phyloP scores from a whole-genome alignment of 805 yeast genomes.

The Soucietia sequanensis region DNA sequence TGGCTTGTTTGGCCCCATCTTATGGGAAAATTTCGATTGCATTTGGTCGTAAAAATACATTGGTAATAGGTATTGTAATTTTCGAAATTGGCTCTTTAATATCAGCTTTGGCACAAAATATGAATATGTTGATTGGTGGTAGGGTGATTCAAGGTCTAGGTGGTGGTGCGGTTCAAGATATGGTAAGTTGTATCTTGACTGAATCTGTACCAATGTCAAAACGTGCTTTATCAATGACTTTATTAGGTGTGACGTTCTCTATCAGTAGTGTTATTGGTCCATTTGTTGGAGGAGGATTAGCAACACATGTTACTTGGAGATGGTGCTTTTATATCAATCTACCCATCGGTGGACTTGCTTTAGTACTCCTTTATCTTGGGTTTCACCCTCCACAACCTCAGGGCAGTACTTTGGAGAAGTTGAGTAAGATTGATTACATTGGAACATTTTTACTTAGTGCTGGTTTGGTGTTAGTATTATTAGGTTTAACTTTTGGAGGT shows the following conservation, averaged over 20 bases:
- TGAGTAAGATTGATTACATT: slow-evolving; percentile 45
- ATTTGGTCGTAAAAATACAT: slow-evolving; percentile 53
- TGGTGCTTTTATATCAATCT: slow-evolving; percentile 75
- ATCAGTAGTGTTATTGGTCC: slow-evolving; percentile 61
- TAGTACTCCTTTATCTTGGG: slow-evolving; percentile 33
- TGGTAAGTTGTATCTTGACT: slow-evolving; percentile 55
- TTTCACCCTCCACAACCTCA: slow-evolving; percentile 48
- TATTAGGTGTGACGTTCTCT: slow-evolving; percentile 44
- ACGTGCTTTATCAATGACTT: slow-evolving; percentile 38
- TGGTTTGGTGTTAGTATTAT: slow-evolving; percentile 44
- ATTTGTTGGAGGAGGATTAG: slow-evolving; percentile 63
- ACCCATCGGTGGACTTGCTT: slow-evolving; percentile 59
- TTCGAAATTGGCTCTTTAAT: slow-evolving; percentile 65
- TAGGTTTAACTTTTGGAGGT: slow-evolving; percentile 58
- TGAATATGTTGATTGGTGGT: slow-evolving; percentile 67
- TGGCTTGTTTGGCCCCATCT: slow-evolving; percentile 51
- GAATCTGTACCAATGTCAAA: slow-evolving; percentile 49
- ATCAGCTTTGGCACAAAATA: slow-evolving; percentile 51
- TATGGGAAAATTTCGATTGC: slow-evolving; percentile 59
- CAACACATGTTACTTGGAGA: slow-evolving; percentile 63
- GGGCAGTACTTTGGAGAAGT: slow-evolving; percentile 37
- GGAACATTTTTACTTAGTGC: slow-evolving; percentile 46
- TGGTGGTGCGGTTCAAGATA: slow-evolving; percentile 63
- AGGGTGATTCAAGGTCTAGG: slow-evolving; percentile 72
- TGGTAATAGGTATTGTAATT: slow-evolving; percentile 47